phyloP scores from a whole-genome alignment of 257 asterid genomes.

The Forsythia suspensa region DNA sequence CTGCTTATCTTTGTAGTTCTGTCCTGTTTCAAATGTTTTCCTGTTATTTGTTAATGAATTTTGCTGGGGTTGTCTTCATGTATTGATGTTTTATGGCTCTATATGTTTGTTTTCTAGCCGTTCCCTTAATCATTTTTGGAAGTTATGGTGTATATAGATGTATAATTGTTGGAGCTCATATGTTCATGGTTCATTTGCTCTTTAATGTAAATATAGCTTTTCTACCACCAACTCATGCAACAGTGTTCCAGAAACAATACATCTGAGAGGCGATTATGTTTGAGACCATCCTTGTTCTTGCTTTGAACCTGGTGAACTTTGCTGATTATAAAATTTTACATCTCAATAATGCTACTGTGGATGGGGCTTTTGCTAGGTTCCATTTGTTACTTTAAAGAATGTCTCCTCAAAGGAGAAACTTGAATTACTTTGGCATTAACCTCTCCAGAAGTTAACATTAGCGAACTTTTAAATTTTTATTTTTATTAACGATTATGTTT shows the following conservation, averaged over 20 bases:
- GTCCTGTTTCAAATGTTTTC: background rate
- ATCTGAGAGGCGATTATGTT: background rate
- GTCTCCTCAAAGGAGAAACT: slow-evolving; percentile 10
- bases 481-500: slow-evolving; percentile 11
- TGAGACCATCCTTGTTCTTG: slow-evolving; percentile 20
- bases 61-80: slow-evolving; percentile 29
- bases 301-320: slow-evolving; percentile 23
- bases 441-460: slow-evolving; percentile 10
- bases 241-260: slow-evolving; percentile 15
- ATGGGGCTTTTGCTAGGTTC: slow-evolving; percentile 21
- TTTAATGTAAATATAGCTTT: background rate
- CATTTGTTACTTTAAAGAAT: slow-evolving; percentile 20
- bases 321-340: slow-evolving; percentile 4
- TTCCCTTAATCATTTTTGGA: slow-evolving; percentile 18
- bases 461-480: background rate
- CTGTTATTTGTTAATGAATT: slow-evolving; percentile 15
- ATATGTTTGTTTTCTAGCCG: slow-evolving; percentile 20
- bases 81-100: slow-evolving; percentile 24
- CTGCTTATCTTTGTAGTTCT: background rate
- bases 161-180: background rate
- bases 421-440: slow-evolving; percentile 11
- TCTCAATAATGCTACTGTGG: slow-evolving; percentile 13
- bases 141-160: slow-evolving; percentile 33
- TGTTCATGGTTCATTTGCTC: slow-evolving; percentile 13
- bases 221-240: slow-evolving; percentile 16